phyloP scores from a whole-genome alignment of 2,329 filamentous ascomycete species.

The Penicillium sclerotiorum region DNA sequence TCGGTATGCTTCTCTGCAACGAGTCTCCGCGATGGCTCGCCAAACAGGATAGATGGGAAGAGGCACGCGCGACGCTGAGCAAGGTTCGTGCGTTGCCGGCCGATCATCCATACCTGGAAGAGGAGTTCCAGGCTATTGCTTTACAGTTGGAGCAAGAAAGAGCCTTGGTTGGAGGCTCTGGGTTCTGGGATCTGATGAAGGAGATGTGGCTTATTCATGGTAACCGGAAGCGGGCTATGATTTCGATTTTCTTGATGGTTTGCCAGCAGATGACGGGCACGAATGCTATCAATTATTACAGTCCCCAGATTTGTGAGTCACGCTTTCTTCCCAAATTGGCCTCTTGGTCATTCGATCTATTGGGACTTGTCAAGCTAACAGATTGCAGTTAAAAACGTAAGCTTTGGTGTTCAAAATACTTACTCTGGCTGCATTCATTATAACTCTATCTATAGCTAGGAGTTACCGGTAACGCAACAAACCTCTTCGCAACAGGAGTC shows the following conservation, averaged over 20 bases:
- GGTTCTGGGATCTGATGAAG: slow-evolving; percentile 60
- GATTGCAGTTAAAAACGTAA: slow-evolving; percentile 23
- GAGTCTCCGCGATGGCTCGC: slow-evolving; percentile 71
- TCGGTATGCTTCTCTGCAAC: slow-evolving; percentile 64
- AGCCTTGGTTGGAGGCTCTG: slow-evolving; percentile 56
- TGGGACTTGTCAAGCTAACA: slow-evolving; percentile 8
- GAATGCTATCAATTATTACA: slow-evolving; percentile 68
- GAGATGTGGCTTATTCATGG: slow-evolving; percentile 65
- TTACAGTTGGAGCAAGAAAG: slow-evolving; percentile 65
- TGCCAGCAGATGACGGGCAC: slow-evolving; percentile 58
- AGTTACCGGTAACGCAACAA: slow-evolving; percentile 58
- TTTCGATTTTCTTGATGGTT: slow-evolving; percentile 58
- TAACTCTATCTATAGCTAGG: slow-evolving; percentile 53
- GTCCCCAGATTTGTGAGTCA: slow-evolving; percentile 66
- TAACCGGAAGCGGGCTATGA: slow-evolving; percentile 56
- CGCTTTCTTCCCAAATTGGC: too few relatives aligned
- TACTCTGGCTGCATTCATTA: neutral
- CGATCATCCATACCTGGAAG: slow-evolving; percentile 58
- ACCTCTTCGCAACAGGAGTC: slow-evolving; percentile 72
- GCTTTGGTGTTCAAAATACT: neutral
- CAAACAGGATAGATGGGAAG: slow-evolving; percentile 68
- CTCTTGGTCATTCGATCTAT: neutral
- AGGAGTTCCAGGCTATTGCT: slow-evolving; percentile 64
- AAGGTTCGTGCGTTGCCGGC: slow-evolving; percentile 58
- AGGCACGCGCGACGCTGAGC: slow-evolving; percentile 60